Evolutionary conservation across 768 basidiomycete genomes (phyloP), one percentile per base, ranked within the genome.

Genomic region (Guyanaporus albipodus): DNA sequence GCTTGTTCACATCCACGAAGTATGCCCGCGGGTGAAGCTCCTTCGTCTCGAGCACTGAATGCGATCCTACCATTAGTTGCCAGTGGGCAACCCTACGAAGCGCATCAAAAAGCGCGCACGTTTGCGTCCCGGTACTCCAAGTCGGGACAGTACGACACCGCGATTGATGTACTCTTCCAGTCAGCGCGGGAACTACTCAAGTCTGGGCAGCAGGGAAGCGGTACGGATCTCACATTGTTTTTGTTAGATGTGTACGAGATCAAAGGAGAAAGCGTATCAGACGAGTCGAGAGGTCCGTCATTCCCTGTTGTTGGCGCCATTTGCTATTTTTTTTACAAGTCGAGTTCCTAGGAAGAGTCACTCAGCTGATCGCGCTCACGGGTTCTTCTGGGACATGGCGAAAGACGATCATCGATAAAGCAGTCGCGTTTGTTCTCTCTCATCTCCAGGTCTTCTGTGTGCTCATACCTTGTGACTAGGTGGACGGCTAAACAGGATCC

Each of bases 21-120:
- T 17, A 68, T 66, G 65, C 55, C 65, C 8, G 9, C 49, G n/a
- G 24, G 51, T 15, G 50, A 58, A 43, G 35, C 59, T 6, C 70
- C 82, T 15, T 83, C 83, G 27, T 67, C 82, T 24, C 75, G 78
- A 49, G 89, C 89, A 37, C 71, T 91, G 11, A 80, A 78, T 51
- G 87, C 86, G 9, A 90, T 87, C 54, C 70, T 86, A 48, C 90
- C 82, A 10, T 77, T 84, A 39, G 85, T 93, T 41, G 66, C 76
- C 6, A 72, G 74, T 9, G 79, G 84, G 9, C 90, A 92, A 28
- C 67, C 77, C 12, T 96, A 96, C 66, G 91, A 93, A 51, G 94
- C 94, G 0, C 95, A 97, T 58, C 94, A 97, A 67, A 97, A 97
- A 69, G 91, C 93, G 9, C 81, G 95, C 22, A 97, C 94, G 15